Percentiles rank a stretch among this genome's conserved stretches.
These are phyloP conservation scores for Juglanconis sp. DNA, from an alignment of 2,329 filamentous ascomycete genomes.

Conservation along the genomic window DNA sequence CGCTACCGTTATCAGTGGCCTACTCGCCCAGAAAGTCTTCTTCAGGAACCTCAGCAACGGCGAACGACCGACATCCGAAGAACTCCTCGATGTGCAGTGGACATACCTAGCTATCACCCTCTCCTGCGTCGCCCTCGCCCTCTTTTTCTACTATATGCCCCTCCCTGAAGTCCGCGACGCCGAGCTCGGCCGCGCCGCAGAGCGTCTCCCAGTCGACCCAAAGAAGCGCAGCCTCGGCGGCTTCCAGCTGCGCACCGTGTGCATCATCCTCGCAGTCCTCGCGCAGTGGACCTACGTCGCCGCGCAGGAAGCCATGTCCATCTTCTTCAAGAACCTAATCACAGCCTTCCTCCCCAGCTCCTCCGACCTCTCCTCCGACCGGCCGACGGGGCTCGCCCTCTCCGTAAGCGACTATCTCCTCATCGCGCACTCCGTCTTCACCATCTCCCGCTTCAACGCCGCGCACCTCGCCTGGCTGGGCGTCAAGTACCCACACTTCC, in stretches of 20 bases:
- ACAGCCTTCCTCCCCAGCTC: slow-evolving; percentile 34
- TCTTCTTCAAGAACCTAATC: slow-evolving; percentile 57
- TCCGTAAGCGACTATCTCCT: slow-evolving; percentile 65
- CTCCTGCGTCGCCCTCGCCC: slow-evolving; percentile 67
- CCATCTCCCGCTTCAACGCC: slow-evolving; percentile 68
- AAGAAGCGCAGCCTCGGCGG: slow-evolving; percentile 47
- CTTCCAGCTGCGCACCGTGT: slow-evolving; percentile 52
- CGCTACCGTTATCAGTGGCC: slow-evolving; percentile 67
- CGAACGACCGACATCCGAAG: slow-evolving; percentile 34
- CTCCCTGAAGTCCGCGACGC: slow-evolving; percentile 58
- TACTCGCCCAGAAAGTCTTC: slow-evolving; percentile 72
- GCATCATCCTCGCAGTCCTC: slow-evolving; percentile 66
- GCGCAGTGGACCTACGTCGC: slow-evolving; percentile 80
- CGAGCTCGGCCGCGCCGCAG: slow-evolving; percentile 49
- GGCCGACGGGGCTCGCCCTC: slow-evolving; percentile 45
- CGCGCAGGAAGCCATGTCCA: slow-evolving; percentile 64
- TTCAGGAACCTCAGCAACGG: slow-evolving; percentile 54
- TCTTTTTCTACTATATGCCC: slow-evolving; percentile 68
- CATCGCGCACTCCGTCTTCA: slow-evolving; percentile 70
- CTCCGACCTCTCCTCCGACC: slow-evolving; percentile 23
- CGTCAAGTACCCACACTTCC: slow-evolving; percentile 36
- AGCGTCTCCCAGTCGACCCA: slow-evolving; percentile 47
- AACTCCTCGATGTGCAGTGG: slow-evolving; percentile 75
- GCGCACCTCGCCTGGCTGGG: slow-evolving; percentile 60
- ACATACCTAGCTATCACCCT: slow-evolving; percentile 78